These are phyloP conservation scores for Globisporangium barbulae DNA, from an alignment of 352 stramenopile genomes.

Conservation along the genomic window DNA sequence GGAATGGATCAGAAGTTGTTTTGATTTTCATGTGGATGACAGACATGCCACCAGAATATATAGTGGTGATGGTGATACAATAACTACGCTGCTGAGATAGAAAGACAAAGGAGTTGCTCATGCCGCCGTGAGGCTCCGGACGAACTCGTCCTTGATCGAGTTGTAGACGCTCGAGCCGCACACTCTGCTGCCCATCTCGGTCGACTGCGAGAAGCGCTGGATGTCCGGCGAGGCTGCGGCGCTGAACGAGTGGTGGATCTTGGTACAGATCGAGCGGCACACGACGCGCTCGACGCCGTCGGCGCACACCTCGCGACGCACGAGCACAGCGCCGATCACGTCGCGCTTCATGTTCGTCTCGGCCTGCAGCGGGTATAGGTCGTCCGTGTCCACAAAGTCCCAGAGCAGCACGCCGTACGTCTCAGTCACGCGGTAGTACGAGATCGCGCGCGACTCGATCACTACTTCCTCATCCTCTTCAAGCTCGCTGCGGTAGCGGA, in stretches of 20 bases:
- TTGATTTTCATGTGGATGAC: neutral
- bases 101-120: neutral
- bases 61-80: neutral
- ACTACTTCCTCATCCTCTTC: constrained; percentile 20
- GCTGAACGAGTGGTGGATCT: constrained; percentile 42
- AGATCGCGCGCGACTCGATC: constrained; percentile 30
- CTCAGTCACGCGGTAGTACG: constrained; percentile 26
- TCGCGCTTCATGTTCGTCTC: constrained; percentile 29
- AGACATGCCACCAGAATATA: neutral
- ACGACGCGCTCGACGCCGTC: constrained; percentile 54
- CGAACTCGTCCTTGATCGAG: constrained; percentile 32
- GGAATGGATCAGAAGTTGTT: neutral
- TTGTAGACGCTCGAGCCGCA: constrained; percentile 46
- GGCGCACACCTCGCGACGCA: constrained; percentile 36
- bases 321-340: constrained; percentile 30
- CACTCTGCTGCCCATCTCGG: constrained; percentile 22
- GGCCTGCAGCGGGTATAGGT: constrained; percentile 23
- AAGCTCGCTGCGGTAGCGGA: constrained; percentile 28
- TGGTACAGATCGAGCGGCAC: constrained; percentile 54
- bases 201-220: constrained; percentile 26
- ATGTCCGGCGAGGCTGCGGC: constrained; percentile 15
- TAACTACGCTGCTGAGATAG: neutral
- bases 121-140: constrained; percentile 3
- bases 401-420: constrained; percentile 28
- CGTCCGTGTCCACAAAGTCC: constrained; percentile 37